Evolutionary conservation across 371 early-diverging fungal genomes (phyloP).

Genomic region (Mucor mucedo): DNA sequence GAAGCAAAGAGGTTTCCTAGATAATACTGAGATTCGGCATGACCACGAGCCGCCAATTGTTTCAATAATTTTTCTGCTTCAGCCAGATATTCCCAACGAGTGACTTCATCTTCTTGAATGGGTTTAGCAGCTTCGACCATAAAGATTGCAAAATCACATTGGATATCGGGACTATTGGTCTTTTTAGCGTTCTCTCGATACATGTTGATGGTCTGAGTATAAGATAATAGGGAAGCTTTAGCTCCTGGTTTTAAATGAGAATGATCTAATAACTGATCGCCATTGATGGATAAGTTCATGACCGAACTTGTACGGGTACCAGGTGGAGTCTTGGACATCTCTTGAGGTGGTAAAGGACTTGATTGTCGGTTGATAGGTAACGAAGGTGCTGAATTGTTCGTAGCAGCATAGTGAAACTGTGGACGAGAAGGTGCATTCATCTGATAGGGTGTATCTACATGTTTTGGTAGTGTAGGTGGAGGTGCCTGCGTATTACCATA

Average conservation of each 20-base stretch:
- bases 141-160: slow-evolving; percentile 84
- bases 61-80: slow-evolving; percentile 68
- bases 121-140: slow-evolving; percentile 73
- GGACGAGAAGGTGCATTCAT: slow-evolving; percentile 16
- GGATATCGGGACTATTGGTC: slow-evolving; percentile 80
- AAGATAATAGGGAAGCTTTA: slow-evolving; percentile 69
- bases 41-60: slow-evolving; percentile 65
- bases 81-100: slow-evolving; percentile 62
- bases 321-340: slow-evolving; percentile 33
- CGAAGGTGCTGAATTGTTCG: slow-evolving; percentile 34
- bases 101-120: slow-evolving; percentile 55
- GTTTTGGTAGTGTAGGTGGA: slow-evolving; percentile 31
- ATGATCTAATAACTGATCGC: slow-evolving; percentile 64
- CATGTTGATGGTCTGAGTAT: slow-evolving; percentile 72
- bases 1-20: slow-evolving; percentile 69
- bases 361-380: slow-evolving; percentile 26
- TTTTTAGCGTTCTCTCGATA: slow-evolving; percentile 84
- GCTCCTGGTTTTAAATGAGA: slow-evolving; percentile 70
- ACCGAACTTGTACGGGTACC: slow-evolving; percentile 43
- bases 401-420: slow-evolving; percentile 27
- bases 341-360: slow-evolving; percentile 25
- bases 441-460: slow-evolving; percentile 23
- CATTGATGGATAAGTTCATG: slow-evolving; percentile 36
- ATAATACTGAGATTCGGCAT: slow-evolving; percentile 71
- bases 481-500: slow-evolving; percentile 7